Evolutionary conservation across 2,329 filamentous ascomycete species (phyloP).

Genomic region (Blastomyces percursus): DNA sequence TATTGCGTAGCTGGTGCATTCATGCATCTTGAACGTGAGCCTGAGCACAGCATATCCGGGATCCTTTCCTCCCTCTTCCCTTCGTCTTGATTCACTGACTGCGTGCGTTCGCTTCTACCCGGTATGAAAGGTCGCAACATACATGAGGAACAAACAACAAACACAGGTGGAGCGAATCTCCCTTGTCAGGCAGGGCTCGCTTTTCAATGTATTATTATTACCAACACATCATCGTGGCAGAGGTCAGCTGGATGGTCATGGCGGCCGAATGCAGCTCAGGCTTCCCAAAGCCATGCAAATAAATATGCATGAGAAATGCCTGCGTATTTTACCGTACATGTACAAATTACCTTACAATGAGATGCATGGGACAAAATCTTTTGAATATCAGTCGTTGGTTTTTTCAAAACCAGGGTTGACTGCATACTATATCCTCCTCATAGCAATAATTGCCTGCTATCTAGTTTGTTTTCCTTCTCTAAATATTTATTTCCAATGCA

Average conservation of each 20-base stretch:
- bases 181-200: neutral
- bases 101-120: neutral
- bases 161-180: neutral
- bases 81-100: neutral
- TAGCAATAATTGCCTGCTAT: neutral
- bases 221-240: neutral
- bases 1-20: neutral
- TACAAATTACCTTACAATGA: neutral
- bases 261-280: neutral
- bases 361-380: neutral
- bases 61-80: neutral
- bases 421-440: neutral
- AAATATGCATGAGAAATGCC: neutral
- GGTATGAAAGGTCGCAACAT: neutral
- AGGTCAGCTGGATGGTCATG: conserved; percentile 2
- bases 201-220: too few relatives aligned
- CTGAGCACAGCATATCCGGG: neutral
- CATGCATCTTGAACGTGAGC: neutral
- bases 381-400: neutral
- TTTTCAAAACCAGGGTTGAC: neutral
- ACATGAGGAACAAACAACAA: neutral
- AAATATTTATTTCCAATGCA: neutral
- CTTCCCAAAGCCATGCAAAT: neutral
- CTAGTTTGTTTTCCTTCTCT: neutral
- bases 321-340: neutral